Base-by-base conservation (phyloP, 2,329 filamentous ascomycete species). In the Escovopsis sp. region DNA sequence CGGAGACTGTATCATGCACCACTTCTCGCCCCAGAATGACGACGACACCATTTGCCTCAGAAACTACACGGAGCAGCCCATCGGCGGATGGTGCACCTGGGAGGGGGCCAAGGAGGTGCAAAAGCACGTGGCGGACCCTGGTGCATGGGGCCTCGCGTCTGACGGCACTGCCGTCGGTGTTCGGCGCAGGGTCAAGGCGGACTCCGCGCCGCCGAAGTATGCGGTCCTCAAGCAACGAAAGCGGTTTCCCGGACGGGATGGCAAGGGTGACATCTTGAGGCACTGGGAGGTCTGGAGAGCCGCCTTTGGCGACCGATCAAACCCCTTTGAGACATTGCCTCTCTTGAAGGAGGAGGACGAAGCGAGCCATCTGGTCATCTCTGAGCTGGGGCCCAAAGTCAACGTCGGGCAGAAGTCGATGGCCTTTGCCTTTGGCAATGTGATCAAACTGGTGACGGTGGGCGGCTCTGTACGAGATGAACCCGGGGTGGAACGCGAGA, bases 371-470 rank as follows among this genome's bases (percentile, higher is more conserved):
- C 65, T 88, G 4, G 74, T 85, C 38, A 75, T 85, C 19, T 73
- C 73, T 3, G 69, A 69, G 38, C 63, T 82, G 1, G 84, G 83
- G 0, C 82, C 82, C 0, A 73, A 82, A 44, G 66, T 68, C 2
- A 65, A 66, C 41, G 62, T 85, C 1, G 82, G 82, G 11, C 69
- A 72, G 39, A 68, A 70, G 38, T 81, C 78, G 40, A 68, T 85
- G 3, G 83, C 76, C 0, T 71, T 88, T 28, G 80, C 73, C 0
- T 76, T 87, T 45, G 84, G 82, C 11, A 83, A 86, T 49, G 68
- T 75, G 1, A 68, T 87, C 52, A 87, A 86, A 59, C 63, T 87
- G 40, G 70, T 87, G 43, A 75, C 73, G 2, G 65, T 81, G 6
- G 81, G 60, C 3, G 56, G 80, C 6, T 70, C 75, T 48, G 80